Evolutionary conservation across 2,329 filamentous ascomycete species (phyloP).

Genomic region (Penicillium sp.): DNA sequence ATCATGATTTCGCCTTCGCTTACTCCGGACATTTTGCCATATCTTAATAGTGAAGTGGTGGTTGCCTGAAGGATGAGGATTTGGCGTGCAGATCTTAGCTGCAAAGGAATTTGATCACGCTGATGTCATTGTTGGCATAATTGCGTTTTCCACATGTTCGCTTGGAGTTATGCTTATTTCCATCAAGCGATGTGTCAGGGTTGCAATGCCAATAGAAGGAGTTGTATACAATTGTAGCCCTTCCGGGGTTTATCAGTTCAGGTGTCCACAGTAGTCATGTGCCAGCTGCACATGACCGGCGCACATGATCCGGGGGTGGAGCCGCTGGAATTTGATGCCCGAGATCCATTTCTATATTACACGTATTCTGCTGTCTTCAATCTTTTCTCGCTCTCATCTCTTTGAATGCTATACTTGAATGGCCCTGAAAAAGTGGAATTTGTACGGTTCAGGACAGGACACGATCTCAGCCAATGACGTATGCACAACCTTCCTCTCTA

Average conservation of each 20-base stretch:
- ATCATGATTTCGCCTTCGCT: conserved; percentile 12
- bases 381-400: background rate
- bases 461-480: conserved; percentile 9
- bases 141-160: background rate
- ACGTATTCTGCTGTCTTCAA: background rate
- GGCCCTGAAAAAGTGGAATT: background rate
- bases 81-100: background rate
- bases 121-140: conserved; percentile 9
- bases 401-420: background rate
- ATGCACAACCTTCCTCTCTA: background rate
- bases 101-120: background rate
- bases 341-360: background rate
- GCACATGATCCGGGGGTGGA: conserved; percentile 18
- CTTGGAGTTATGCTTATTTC: background rate
- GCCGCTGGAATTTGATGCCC: background rate
- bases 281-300: conserved; percentile 11
- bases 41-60: background rate
- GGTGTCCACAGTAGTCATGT: conserved; percentile 12
- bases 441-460: background rate
- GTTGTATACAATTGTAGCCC: background rate
- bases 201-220: background rate
- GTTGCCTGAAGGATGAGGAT: background rate
- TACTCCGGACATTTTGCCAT: background rate
- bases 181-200: background rate
- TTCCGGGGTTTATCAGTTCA: background rate